A percentile compares a stretch with the other conserved stretches of the same genome.
Conservation (phyloP, 1,284 basidiomycete species). For the Trametes sp. region DNA sequence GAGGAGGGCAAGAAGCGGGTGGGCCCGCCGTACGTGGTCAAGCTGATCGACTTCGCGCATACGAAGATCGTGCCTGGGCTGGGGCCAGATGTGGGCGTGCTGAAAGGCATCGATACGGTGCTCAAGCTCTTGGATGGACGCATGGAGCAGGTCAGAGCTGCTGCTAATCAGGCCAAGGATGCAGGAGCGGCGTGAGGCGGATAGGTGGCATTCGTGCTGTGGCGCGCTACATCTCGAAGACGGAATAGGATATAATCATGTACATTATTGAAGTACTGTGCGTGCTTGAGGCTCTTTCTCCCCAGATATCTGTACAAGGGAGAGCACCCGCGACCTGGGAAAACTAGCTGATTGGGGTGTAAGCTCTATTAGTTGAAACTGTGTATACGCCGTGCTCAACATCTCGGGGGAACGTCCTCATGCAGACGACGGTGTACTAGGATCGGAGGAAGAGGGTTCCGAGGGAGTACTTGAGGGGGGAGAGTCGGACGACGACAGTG, state of each 20-base stretch:
- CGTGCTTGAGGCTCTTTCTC: too few species aligned
- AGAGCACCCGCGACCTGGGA: too few species aligned
- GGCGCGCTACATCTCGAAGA: neutral
- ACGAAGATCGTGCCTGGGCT: constrained; percentile 72
- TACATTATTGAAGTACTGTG: neutral
- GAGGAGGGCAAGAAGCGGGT: constrained; percentile 43
- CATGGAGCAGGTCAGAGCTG: constrained; percentile 44
- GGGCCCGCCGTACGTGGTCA: constrained; percentile 69
- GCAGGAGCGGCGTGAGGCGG: neutral
- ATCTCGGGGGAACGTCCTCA: neutral
- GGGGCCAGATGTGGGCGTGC: constrained; percentile 83
- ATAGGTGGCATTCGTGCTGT: neutral
- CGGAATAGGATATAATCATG: neutral
- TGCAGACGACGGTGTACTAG: neutral
- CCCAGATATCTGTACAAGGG: too few species aligned
- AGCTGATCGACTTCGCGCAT: constrained; percentile 96
- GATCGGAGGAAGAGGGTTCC: neutral
- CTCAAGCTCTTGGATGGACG: constrained; percentile 64
- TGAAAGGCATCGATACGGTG: constrained; percentile 75
- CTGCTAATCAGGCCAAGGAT: neutral
- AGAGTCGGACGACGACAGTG: constrained; percentile 3
- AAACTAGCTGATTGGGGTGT: neutral
- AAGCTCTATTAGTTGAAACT: neutral
- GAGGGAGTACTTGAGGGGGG: neutral
- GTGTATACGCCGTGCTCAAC: neutral